phyloP scores from a whole-genome alignment of 371 early-diverging fungal species.

The Mucor saturninus region DNA sequence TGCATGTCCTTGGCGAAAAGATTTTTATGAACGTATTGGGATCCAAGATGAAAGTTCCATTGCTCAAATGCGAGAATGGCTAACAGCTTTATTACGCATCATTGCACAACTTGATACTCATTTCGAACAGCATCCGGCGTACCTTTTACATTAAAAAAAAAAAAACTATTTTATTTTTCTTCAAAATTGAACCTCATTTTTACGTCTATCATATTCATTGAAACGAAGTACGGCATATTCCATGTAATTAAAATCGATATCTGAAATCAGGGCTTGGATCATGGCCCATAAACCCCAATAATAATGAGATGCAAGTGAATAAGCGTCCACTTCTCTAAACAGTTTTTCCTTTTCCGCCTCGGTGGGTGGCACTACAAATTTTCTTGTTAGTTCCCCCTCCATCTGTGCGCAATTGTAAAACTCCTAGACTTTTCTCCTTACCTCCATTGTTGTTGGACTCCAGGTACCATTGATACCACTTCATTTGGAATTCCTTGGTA shows the following conservation, averaged over 20 bases:
- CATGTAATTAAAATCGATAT: constrained; percentile 93
- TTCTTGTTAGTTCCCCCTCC: neutral
- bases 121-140: constrained; percentile 45
- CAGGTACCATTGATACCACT: constrained; percentile 75
- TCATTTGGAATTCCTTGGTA: constrained; percentile 63
- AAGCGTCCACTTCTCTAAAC: constrained; percentile 79
- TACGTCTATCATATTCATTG: constrained; percentile 72
- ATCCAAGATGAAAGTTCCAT: constrained; percentile 61
- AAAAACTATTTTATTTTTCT: neutral
- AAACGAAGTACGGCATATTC: constrained; percentile 86
- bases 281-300: constrained; percentile 95
- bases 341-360: constrained; percentile 64
- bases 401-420: too few relatives aligned
- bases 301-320: constrained; percentile 87
- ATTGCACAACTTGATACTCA: constrained; percentile 44
- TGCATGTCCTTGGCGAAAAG: constrained; percentile 88
- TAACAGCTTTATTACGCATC: constrained; percentile 70
- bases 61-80: constrained; percentile 69
- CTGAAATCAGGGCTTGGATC: constrained; percentile 87
- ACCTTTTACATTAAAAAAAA: constrained; percentile 25
- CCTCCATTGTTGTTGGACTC: constrained; percentile 42
- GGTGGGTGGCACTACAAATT: constrained; percentile 30
- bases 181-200: constrained; percentile 24
- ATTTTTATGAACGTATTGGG: constrained; percentile 87
- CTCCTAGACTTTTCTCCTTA: constrained; percentile 8